phyloP scores from a whole-genome alignment of 2,329 filamentous ascomycete species.

The Xylaria arbuscula region DNA sequence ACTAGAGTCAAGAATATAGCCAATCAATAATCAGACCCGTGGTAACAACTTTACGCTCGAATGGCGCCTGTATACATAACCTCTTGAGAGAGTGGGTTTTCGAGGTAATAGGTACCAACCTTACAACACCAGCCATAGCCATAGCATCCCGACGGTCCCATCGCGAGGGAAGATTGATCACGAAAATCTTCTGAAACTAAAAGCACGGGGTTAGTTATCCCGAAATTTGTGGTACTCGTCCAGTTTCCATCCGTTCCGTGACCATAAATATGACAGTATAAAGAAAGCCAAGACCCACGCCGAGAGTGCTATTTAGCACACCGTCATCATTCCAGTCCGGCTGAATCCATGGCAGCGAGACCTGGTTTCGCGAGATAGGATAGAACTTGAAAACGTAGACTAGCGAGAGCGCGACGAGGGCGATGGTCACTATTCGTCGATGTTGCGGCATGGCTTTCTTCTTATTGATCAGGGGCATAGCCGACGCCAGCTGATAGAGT shows the following conservation, averaged over 20 bases:
- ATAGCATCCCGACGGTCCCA: constrained; percentile 64
- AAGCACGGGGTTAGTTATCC: background rate
- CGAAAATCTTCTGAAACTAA: constrained; percentile 65
- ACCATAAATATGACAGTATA: background rate
- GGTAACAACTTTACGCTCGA: background rate
- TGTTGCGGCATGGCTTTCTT: constrained; percentile 19
- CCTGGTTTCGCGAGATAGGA: background rate
- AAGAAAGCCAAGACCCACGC: constrained; percentile 32
- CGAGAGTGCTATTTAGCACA: constrained; percentile 41
- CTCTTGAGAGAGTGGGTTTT: no score
- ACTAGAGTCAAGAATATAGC: background rate
- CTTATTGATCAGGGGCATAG: background rate
- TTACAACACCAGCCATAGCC: constrained; percentile 58
- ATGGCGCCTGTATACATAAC: background rate
- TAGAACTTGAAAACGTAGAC: constrained; percentile 14
- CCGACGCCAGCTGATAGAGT: no score
- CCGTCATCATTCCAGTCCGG: constrained; percentile 5
- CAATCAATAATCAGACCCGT: background rate
- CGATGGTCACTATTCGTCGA: constrained; percentile 10
- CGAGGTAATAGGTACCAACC: constrained; percentile 46
- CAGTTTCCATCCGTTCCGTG: no score
- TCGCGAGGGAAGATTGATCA: constrained; percentile 62
- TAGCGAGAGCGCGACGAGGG: constrained; percentile 10
- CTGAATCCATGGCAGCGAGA: constrained; percentile 10
- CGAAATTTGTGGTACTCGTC: no score